Evolutionary conservation across 257 asterid genomes (phyloP), one percentile per base, ranked within the genome.

Genomic region (Avicennia marina): DNA sequence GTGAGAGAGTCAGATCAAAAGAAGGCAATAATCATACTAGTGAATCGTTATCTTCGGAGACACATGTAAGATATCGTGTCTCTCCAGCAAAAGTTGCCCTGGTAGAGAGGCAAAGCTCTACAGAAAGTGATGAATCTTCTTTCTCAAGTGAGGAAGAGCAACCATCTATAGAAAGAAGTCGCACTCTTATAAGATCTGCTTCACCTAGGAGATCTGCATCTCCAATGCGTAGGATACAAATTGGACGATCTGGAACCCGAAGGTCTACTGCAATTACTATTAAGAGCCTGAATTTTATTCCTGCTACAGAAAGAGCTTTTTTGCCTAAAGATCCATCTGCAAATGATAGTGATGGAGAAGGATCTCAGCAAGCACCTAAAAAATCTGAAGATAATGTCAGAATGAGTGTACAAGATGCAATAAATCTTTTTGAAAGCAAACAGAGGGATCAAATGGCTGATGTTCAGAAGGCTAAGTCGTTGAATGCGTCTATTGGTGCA

Each of bases 121-220:
- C n/a, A n/a, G 99, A 58, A 53, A 70, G 78, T 42, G 94, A 80
- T 19, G 87, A 76, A 62, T 81, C 90, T 43, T 84, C 97, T 65
- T 67, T 83, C 65, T 75, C 95, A n/a, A 55, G 10, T n/a, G 78
- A 4, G 79, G 45, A 57, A 63, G 90, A 42, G 63, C 69, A 62
- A 48, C 81, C 50, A 44, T 78, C 77, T n/a, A n/a, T n/a, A 58
- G 95, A 89, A 75, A 74, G 99, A 76, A 94, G 97, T 72, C 78
- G 96, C 41, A 56, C 88, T 39, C 81, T 82, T 15, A 62, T 72
- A 63, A 70, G 99, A 80, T 68, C 85, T 38, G 84, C 94, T 61
- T 89, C 99, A 48, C 99, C 97, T 12, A 80, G 96, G 75, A 82
- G 97, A 76, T 82, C 97, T 24, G 94, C 97, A 52, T 93, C 99